These are phyloP conservation scores for Fusarium fujikuroi DNA, from an alignment of 2,329 filamentous ascomycete species.

Conservation along the genomic window DNA sequence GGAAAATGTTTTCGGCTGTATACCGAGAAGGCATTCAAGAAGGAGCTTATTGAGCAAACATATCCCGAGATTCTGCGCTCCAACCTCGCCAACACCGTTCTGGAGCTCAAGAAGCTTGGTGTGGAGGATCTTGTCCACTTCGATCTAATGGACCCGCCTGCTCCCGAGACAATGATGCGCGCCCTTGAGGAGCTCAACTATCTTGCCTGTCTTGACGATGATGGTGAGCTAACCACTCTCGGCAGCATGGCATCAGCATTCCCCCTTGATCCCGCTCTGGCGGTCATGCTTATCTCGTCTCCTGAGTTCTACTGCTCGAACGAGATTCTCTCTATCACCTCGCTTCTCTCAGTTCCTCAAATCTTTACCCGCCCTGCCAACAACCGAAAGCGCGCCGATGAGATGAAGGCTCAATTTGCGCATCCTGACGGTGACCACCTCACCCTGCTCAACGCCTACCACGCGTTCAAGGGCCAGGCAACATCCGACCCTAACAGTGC, in stretches of 20 bases:
- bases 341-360: conserved; percentile 92
- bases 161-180: conserved; percentile 98
- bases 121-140: conserved; percentile 97
- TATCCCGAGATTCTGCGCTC: conserved; percentile 96
- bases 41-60: conserved; percentile 96
- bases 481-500: conserved; percentile 69
- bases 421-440: conserved; percentile 95
- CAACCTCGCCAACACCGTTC: conserved; percentile 92
- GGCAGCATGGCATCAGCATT: conserved; percentile 93
- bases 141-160: conserved; percentile 97
- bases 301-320: conserved; percentile 99
- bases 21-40: conserved; percentile 95
- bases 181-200: conserved; percentile 98
- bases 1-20: conserved; percentile 99
- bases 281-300: conserved; percentile 97
- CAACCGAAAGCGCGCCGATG: conserved; percentile 89
- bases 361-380: conserved; percentile 89
- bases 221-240: conserved; percentile 88
- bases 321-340: conserved; percentile 94
- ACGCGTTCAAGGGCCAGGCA: conserved; percentile 87
- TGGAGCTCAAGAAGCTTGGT: conserved; percentile 97
- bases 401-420: conserved; percentile 95
- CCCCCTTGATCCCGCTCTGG: conserved; percentile 90
- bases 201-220: conserved; percentile 93
- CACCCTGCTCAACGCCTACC: conserved; percentile 96